Percentiles rank a stretch among this genome's conserved stretches.
Conservation (phyloP, 2,329 filamentous ascomycete species). For the Tolypocladium tropicale region DNA sequence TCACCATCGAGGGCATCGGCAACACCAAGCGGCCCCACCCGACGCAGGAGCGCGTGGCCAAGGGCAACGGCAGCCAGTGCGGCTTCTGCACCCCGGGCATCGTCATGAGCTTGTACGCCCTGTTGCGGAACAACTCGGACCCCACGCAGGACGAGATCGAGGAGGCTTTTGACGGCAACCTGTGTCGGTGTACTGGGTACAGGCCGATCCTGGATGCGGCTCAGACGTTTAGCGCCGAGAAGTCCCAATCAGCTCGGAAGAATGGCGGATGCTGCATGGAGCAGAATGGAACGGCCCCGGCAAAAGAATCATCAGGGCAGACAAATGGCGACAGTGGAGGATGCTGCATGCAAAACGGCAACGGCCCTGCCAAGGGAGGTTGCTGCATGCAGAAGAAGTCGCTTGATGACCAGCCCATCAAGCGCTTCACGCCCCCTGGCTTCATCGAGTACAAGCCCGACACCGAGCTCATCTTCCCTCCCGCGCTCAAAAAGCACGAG, state of each 20-base stretch:
- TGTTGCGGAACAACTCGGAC: conserved; percentile 71
- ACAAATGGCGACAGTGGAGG: conserved; percentile 25
- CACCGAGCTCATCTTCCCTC: conserved; percentile 92
- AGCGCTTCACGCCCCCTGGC: conserved; percentile 71
- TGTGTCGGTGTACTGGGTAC: conserved; percentile 94
- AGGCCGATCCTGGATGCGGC: conserved; percentile 89
- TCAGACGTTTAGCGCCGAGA: conserved; percentile 66
- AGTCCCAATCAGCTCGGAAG: conserved; percentile 9
- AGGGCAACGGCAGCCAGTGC: conserved; percentile 84
- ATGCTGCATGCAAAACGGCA: conserved; percentile 62
- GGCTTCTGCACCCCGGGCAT: conserved; percentile 96
- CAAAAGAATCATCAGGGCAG: background rate
- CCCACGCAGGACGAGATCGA: conserved; percentile 79
- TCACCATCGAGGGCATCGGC: conserved; percentile 94
- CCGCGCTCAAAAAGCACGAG: conserved; percentile 70
- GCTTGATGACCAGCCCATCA: conserved; percentile 43
- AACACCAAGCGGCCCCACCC: conserved; percentile 80
- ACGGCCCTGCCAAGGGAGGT: conserved; percentile 27
- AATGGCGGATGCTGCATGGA: conserved; percentile 2
- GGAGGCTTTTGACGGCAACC: conserved; percentile 93
- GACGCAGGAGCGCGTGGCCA: conserved; percentile 81
- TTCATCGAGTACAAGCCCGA: conserved; percentile 93
- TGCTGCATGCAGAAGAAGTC: conserved; percentile 60
- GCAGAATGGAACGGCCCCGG: background rate
- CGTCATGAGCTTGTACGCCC: conserved; percentile 92